These are phyloP conservation scores for Apiospora marii DNA, from an alignment of 2,329 filamentous ascomycete genomes.

Conservation along the genomic window DNA sequence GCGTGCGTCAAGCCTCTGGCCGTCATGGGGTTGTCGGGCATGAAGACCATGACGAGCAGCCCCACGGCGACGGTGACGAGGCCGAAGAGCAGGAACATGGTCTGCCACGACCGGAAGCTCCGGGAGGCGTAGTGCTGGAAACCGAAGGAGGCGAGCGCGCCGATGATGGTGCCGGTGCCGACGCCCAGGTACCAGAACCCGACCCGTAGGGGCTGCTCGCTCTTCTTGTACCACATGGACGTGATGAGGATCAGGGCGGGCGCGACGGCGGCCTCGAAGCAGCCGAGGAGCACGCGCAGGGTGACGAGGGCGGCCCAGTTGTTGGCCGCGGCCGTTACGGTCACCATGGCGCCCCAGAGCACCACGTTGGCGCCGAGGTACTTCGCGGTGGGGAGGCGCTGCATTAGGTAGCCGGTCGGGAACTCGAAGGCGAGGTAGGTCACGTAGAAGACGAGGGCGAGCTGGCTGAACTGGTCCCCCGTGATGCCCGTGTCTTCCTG, in stretches of 20 bases:
- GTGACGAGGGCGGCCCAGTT: constrained; percentile 58
- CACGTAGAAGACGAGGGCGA: constrained; percentile 44
- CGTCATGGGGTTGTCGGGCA: constrained; percentile 39
- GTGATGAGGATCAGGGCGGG: constrained; percentile 64
- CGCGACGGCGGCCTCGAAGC: constrained; percentile 61
- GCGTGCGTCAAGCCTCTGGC: constrained; percentile 33
- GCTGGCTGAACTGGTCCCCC: constrained; percentile 39
- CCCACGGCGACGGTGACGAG: constrained; percentile 39
- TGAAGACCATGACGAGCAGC: constrained; percentile 33
- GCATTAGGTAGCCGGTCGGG: constrained; percentile 56
- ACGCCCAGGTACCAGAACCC: constrained; percentile 66
- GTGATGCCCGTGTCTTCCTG: constrained; percentile 40
- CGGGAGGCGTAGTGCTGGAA: constrained; percentile 54
- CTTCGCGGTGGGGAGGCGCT: constrained; percentile 60
- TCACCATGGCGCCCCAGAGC: constrained; percentile 57
- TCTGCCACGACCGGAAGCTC: constrained; percentile 57
- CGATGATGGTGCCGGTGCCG: constrained; percentile 50
- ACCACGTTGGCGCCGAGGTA: constrained; percentile 55
- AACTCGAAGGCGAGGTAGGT: constrained; percentile 43
- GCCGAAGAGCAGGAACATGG: constrained; percentile 56
- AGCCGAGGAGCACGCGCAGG: constrained; percentile 58
- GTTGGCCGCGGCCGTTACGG: constrained; percentile 56
- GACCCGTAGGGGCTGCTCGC: constrained; percentile 65
- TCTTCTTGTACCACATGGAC: constrained; percentile 61
- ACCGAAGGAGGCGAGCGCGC: constrained; percentile 49